Evolutionary conservation across 805 yeast genomes (phyloP).

Genomic region (Lipomyces sp.): DNA sequence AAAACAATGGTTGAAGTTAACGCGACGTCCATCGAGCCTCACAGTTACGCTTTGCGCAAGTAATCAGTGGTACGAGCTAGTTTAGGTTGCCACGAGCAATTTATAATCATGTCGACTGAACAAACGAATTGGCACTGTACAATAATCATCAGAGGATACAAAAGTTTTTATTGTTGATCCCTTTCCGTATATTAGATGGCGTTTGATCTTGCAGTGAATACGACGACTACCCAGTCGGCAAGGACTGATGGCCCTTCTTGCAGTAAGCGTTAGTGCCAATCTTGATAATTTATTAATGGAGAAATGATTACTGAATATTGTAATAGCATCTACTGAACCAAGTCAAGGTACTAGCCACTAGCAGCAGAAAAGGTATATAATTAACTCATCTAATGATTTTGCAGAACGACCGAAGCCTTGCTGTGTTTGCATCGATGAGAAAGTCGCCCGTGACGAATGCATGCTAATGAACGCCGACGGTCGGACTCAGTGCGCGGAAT

Average conservation of each 20-base stretch:
- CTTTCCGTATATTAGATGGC: neutral
- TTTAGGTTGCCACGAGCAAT: neutral
- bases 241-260: neutral
- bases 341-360: neutral
- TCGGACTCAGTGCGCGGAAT: slow-evolving; percentile 73
- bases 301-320: neutral
- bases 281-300: neutral
- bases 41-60: neutral
- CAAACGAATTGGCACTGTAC: neutral
- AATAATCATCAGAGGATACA: too few relatives aligned
- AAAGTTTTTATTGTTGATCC: too few relatives aligned
- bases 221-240: neutral
- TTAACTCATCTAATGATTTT: neutral
- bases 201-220: neutral
- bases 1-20: neutral
- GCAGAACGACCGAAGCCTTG: slow-evolving; percentile 86
- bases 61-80: neutral
- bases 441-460: slow-evolving; percentile 84
- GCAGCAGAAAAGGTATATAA: neutral
- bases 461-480: slow-evolving; percentile 82
- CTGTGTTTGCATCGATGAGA: slow-evolving; percentile 89
- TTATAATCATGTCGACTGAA: neutral
- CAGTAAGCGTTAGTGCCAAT: neutral
- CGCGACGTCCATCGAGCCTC: neutral
- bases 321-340: neutral